Conservation (phyloP, 768 basidiomycete species). For the Pilatotrama ljubarskyi region DNA sequence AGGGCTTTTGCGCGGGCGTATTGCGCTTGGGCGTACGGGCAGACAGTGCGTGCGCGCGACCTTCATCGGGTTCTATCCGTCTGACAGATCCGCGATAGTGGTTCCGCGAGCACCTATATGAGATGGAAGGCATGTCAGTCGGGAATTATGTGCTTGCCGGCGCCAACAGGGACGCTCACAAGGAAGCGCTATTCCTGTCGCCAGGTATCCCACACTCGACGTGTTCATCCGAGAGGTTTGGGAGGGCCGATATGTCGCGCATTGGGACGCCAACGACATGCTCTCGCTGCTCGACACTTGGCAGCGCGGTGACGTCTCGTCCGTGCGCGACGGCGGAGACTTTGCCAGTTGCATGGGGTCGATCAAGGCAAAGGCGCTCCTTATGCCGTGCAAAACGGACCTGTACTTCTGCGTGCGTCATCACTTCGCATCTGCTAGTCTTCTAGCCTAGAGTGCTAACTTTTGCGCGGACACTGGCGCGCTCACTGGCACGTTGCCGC, state of each 20-base stretch:
- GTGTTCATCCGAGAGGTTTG: conserved; percentile 51
- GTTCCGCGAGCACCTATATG: conserved; percentile 50
- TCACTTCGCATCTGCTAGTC: neutral
- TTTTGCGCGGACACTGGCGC: neutral
- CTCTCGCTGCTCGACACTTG: conserved; percentile 51
- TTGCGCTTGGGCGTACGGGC: conserved; percentile 56
- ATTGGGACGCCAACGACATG: conserved; percentile 59
- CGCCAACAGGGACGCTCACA: neutral
- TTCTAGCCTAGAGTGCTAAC: neutral
- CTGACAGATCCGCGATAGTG: conserved; percentile 37
- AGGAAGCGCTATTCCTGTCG: neutral
- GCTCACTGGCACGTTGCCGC: neutral
- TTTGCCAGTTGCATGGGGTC: conserved; percentile 40
- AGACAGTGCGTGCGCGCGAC: conserved; percentile 37
- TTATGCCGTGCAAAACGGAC: conserved; percentile 60
- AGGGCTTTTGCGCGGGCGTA: conserved; percentile 58
- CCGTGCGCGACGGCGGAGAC: conserved; percentile 43
- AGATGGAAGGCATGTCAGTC: conserved; percentile 42
- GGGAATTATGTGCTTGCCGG: neutral
- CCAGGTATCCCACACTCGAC: conserved; percentile 47
- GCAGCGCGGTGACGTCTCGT: conserved; percentile 50
- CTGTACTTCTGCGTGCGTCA: conserved; percentile 50
- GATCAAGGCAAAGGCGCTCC: conserved; percentile 50
- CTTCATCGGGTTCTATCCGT: neutral
- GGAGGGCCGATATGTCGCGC: conserved; percentile 44